Evolutionary conservation across 2,329 filamentous ascomycete genomes (phyloP), one percentile per base, ranked within the genome.

Genomic region (Paecilomyces formosus): DNA sequence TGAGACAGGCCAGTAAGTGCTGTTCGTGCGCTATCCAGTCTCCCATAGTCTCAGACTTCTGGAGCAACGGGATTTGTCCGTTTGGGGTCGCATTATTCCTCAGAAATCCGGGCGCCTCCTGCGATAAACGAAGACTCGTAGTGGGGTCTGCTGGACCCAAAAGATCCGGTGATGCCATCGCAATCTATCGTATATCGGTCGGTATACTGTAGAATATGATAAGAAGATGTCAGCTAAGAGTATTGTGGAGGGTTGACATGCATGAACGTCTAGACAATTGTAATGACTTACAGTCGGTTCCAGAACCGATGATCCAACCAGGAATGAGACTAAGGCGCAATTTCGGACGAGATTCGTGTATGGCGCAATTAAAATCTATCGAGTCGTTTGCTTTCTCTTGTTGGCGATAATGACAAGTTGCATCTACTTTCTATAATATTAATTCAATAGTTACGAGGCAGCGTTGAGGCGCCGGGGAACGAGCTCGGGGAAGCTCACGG

Each of bases 1-100:
- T 88, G 39, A 99, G 82, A 68, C 90, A 94, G 30, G 91, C 86
- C 33, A 94, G 78, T 64, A 97, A 79, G 18, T 97, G 82, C 70
- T 96, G 94, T 76, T 97, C 93, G 74, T 94, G 89, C 51, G 85
- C 85, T 15, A 83, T 83, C 92, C 93, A 97, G 69, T 90, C 81
- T 64, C 96, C 91, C 57, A 89, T 81, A 0, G 86, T 87, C 72
- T 97, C 92, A 30, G 39, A 18, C n/a, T 45, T 74, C 71, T 49
- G 77, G 75, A 59, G 82, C 71, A 7, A 74, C 54, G 78, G 82
- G 73, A 78, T 84, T 28, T 75, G 78, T n/a, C 77, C 70, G 55
- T 18, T 55, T 56, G 12, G 54, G 52, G 51, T 51, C 55, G 6
- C 49, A 26, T 30, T 30, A 22, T 26, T 58, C 58, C 54, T 53